Base-by-base conservation (phyloP, 768 basidiomycete genomes). In the Suillus hirtellus region DNA sequence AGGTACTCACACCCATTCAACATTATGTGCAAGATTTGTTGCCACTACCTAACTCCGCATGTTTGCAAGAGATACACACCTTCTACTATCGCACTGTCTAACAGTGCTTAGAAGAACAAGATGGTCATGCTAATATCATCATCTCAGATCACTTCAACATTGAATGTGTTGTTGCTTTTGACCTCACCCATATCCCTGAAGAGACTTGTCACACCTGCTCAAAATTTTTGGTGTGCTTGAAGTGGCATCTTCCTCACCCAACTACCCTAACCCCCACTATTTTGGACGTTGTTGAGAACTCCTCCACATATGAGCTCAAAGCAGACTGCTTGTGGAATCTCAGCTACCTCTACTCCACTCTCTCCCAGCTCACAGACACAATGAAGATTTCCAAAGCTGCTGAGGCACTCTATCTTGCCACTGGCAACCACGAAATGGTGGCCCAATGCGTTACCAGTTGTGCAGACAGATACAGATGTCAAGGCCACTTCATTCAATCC, bases 11-110 rank as follows among this genome's bases (percentile, higher is more conserved):
- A 0, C 50, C 46, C 10, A 49, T 60, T 50, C 60, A 47, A 15
- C 60, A 47, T 21, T 60, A 50, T 15, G 38, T 60, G 34, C 60
- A 11, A 12, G 35, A 47, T 50, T 19, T 47, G 2, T 46, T 60
- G 46, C 31, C 5, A 49, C 12, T 47, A 7, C 47, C 27, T 3
- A n/a, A 47, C 15, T 35, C 50, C 27, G 19, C 50, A 3, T 9
- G 27, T 52, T 31, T 52, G 27, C 27, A 0, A 52, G 50, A 31
- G 8, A 31, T 52, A 17, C 15, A 34, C 4, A 3, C 34, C 10
- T 19, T 53, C 50, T 50, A 46, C 47, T 50, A 60, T 60, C 10
- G 11, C 34, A 35, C 34, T 8, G 6, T 49, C 21, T 1, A 0
- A 0, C 9, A 0, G 2, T 19, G 52, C n/a, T 53, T 19, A n/a